Evolutionary conservation across 148 eudicot genomes (phyloP), one percentile per base, ranked within the genome.

Genomic region (Tetragonia tetragonoides): DNA sequence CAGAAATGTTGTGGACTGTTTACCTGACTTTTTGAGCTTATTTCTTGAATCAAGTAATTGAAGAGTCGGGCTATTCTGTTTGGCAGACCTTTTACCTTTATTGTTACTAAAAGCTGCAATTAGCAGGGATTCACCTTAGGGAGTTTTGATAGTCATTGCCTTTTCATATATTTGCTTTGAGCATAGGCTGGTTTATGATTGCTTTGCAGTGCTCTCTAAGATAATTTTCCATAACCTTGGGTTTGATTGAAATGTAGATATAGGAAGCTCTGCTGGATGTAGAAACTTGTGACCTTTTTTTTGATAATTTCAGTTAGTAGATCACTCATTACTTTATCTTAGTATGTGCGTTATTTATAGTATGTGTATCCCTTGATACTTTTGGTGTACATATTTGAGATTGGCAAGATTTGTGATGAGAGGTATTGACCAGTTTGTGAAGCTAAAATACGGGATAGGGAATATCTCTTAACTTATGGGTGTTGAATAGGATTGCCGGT

Each of bases 401-500:
- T 49, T 59, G 4, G 62, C 16, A 60, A 21, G 64, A 7, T 60
- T 16, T 60, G 64, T 6, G 2, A 21, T 2, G 21, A 28, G 21
- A 28, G 28, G n/a, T 60, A 1, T n/a, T 60, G n/a, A 8, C 28
- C 64, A 17, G 21, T 60, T 18, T 60, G 64, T 10, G n/a, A 7
- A 17, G 28, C n/a, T 60, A 6, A 60, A 60, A 60, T 34, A 20
- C n/a, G 28, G 77, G 78, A 61, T 7, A 42, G 68, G 69, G 18
- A 20, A 12, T 68, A 1, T 66, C 10, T 51, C 34, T 37, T 49
- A 9, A 14, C 10, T 23, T n/a, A 14, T 67, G 46, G 64, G 28
- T 47, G 81, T 53, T 73, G 66, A 67, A 37, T 83, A 53, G 77
- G 69, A 64, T 81, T 73, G 64, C 81, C 70, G 46, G 82, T 83